These are phyloP conservation scores for Waltergamsia citrina DNA, from an alignment of 2,329 filamentous ascomycete species.

Conservation along the genomic window DNA sequence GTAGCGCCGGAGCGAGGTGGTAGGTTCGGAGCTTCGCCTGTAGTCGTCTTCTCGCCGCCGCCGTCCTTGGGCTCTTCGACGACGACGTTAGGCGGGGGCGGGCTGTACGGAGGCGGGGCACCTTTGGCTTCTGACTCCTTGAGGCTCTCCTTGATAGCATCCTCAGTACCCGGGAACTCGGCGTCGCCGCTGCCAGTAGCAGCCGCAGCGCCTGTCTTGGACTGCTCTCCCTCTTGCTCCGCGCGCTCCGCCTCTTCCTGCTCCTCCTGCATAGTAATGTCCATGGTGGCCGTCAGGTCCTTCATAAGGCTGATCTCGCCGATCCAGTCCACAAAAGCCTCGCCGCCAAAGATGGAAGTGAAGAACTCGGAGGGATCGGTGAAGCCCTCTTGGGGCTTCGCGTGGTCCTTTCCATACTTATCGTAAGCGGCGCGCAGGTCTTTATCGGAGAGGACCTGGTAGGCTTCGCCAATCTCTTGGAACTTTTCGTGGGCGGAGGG, in stretches of 20 bases:
- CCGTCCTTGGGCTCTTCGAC: slow-evolving; percentile 26
- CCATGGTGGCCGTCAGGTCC: slow-evolving; percentile 95
- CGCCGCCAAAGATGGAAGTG: slow-evolving; percentile 94
- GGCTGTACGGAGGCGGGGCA: slow-evolving; percentile 13
- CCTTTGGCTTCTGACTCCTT: slow-evolving; percentile 27
- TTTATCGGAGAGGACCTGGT: slow-evolving; percentile 76
- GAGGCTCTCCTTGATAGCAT: slow-evolving; percentile 46
- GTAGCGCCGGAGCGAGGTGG: slow-evolving; percentile 22
- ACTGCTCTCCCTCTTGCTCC: slow-evolving; percentile 28
- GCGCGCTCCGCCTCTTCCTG: slow-evolving; percentile 50
- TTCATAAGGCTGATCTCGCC: slow-evolving; percentile 98
- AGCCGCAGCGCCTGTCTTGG: slow-evolving; percentile 16
- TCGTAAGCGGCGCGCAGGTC: slow-evolving; percentile 89
- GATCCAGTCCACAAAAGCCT: slow-evolving; percentile 93
- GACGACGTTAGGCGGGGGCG: slow-evolving; percentile 26
- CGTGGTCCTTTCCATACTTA: slow-evolving; percentile 92
- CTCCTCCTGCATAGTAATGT: slow-evolving; percentile 84
- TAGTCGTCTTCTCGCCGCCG: slow-evolving; percentile 9
- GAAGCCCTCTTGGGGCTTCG: slow-evolving; percentile 85
- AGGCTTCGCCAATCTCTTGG: slow-evolving; percentile 71
- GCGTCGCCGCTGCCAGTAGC: slow-evolving; percentile 20
- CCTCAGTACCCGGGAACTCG: slow-evolving; percentile 48
- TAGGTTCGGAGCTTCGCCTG: slow-evolving; percentile 11
- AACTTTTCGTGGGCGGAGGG: slow-evolving; percentile 91
- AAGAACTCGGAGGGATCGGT: slow-evolving; percentile 97